Conservation (phyloP, 257 asterid genomes). For the Solanum appendiculatum region DNA sequence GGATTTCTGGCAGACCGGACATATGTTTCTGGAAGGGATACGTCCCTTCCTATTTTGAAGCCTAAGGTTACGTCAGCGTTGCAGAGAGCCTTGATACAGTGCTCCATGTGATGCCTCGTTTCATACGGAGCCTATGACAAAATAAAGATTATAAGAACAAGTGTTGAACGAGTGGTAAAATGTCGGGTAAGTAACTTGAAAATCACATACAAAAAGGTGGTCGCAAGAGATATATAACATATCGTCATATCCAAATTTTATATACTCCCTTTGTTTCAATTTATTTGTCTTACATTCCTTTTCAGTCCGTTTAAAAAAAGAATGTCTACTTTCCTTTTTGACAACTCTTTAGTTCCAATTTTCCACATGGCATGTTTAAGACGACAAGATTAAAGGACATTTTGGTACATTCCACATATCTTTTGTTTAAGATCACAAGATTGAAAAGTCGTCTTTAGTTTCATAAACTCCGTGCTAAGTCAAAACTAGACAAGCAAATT, state of each 20-base stretch:
- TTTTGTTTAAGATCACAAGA: no score
- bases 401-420: no score
- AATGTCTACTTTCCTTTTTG: no score
- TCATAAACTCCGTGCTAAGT: no score
- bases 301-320: no score
- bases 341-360: no score
- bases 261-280: not conserved
- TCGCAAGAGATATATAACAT: not conserved
- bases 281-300: not conserved
- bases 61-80: slow-evolving; percentile 76
- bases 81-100: slow-evolving; percentile 83
- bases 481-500: not conserved
- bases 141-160: not conserved
- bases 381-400: no score
- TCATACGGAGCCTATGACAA: slow-evolving; percentile 71
- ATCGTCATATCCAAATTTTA: not conserved
- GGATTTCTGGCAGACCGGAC: slow-evolving; percentile 71
- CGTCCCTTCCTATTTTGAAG: slow-evolving; percentile 76
- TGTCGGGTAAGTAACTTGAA: not conserved
- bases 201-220: not conserved
- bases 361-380: no score
- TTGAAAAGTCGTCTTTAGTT: no score
- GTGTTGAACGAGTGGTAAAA: not conserved
- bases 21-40: slow-evolving; percentile 72
- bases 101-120: slow-evolving; percentile 81